These are phyloP conservation scores for Striga asiatica DNA, from an alignment of 257 asterid genomes.

Conservation along the genomic window DNA sequence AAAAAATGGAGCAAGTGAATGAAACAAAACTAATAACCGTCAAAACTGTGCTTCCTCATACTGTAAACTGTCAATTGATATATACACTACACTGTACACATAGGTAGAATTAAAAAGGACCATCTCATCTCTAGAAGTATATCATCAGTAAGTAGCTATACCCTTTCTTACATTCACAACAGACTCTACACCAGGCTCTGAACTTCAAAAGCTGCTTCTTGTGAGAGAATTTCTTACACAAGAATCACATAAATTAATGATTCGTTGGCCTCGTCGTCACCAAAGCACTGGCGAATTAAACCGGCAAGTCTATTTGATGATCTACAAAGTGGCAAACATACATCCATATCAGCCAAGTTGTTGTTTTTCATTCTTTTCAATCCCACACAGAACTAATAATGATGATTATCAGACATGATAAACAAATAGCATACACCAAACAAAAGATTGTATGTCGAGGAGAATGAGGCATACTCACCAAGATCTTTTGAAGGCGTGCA, in stretches of 20 bases:
- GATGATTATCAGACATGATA: not conserved
- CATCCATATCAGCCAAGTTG: not conserved
- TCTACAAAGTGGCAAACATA: too few relatives aligned
- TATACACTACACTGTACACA: too few relatives aligned
- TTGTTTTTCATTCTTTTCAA: not conserved
- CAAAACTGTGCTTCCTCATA: not conserved
- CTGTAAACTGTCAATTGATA: not conserved
- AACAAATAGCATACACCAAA: not conserved
- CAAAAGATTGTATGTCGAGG: conserved; percentile 1
- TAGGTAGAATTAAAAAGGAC: too few relatives aligned
- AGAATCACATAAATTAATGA: too few relatives aligned
- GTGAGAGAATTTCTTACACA: too few relatives aligned
- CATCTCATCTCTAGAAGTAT: not conserved
- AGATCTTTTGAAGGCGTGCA: not conserved
- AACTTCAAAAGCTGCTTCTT: not conserved
- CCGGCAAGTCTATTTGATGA: too few relatives aligned
- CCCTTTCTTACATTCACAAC: too few relatives aligned
- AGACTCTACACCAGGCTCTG: not conserved
- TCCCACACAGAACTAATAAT: not conserved
- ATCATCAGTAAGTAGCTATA: too few relatives aligned
- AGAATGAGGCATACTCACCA: conserved; percentile 15
- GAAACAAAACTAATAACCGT: not conserved
- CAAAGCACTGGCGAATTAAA: too few relatives aligned
- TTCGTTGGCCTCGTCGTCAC: too few relatives aligned
- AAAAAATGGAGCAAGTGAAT: not conserved